A percentile compares a stretch with the other conserved stretches of the same genome.
These are phyloP conservation scores for Malus hybrid DNA, from an alignment of 331 rosid genomes.

Conservation along the genomic window DNA sequence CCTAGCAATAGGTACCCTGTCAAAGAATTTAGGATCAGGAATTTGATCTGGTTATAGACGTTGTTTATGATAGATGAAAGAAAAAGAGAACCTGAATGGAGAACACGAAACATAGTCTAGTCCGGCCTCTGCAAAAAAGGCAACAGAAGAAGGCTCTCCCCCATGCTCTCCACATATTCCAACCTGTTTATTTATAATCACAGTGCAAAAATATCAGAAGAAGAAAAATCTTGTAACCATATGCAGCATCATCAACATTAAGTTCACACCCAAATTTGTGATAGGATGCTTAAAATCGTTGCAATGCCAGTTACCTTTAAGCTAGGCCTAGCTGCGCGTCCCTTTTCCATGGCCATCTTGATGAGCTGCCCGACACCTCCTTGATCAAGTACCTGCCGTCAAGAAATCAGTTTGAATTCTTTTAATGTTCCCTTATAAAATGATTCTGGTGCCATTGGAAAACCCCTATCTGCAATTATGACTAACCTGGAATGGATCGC, in stretches of 20 bases:
- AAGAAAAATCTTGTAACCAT: too few species aligned
- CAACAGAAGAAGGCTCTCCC: constrained; percentile 94
- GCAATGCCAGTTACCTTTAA: constrained; percentile 30
- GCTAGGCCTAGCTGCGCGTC: constrained; percentile 75
- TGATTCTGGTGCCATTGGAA: too few species aligned
- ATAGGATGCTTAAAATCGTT: too few species aligned
- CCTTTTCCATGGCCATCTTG: constrained; percentile 76
- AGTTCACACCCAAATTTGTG: too few species aligned
- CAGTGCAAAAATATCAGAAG: neutral
- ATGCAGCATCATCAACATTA: too few species aligned
- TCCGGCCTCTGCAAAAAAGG: constrained; percentile 87
- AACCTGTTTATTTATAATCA: constrained; percentile 47
- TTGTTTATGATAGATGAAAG: neutral
- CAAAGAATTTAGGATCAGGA: too few species aligned
- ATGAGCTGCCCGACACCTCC: constrained; percentile 91
- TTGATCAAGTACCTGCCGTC: constrained; percentile 78
- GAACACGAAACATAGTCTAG: constrained; percentile 98
- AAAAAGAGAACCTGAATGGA: constrained; percentile 63
- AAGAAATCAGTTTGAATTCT: too few species aligned
- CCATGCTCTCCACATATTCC: constrained; percentile 99
- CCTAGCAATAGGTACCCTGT: constrained; percentile 97
- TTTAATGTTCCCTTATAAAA: too few species aligned
- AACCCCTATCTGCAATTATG: too few species aligned
- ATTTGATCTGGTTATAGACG: too few species aligned
- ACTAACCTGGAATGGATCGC: constrained; percentile 86